Evolutionary conservation across 1,284 basidiomycete genomes (phyloP), one percentile per base, ranked within the genome.

Genomic region (Irpex sp.): DNA sequence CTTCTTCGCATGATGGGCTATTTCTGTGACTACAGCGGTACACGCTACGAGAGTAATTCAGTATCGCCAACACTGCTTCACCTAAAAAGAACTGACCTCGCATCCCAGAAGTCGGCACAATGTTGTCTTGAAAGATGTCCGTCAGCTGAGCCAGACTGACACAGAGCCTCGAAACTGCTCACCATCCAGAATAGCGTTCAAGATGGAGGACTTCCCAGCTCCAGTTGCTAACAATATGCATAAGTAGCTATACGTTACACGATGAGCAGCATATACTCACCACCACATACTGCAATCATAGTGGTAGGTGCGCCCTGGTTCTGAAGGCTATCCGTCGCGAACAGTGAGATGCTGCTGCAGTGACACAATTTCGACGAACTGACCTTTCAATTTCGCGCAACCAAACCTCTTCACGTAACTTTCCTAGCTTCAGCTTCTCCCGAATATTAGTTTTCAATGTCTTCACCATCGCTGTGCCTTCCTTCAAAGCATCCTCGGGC

Each of bases 261-360:
- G 86, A 85, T 85, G 61, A 62, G n/a, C 36, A 52, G 31, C 52
- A 47, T 38, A 36, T 34, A 71, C 78, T 55, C 69, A 83, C 84
- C 84, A 61, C 85, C 85, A 64, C 85, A 86, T 0, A 87, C 80
- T 21, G 85, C 85, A 61, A 87, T 86, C 67, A 87, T 75, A 13
- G 84, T 86, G 6, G 77, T 81, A 2, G 85, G 85, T 3, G 80
- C 71, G 1, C 79, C 80, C 69, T 85, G 83, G 40, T 70, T 73
- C 66, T 80, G 72, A 3, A 86, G 75, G 66, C 85, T 86, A 60
- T 5, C 37, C 51, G 36, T 19, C 44, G 63, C n/a, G 15, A 49
- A 26, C 55, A 56, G 36, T 47, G 4, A 72, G 40, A 47, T n/a
- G 40, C 40, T 9, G n/a, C 40, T 13, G n/a, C 11, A 47, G n/a